phyloP scores from a whole-genome alignment of 306 rosid species.

The Calophaca sinica region DNA sequence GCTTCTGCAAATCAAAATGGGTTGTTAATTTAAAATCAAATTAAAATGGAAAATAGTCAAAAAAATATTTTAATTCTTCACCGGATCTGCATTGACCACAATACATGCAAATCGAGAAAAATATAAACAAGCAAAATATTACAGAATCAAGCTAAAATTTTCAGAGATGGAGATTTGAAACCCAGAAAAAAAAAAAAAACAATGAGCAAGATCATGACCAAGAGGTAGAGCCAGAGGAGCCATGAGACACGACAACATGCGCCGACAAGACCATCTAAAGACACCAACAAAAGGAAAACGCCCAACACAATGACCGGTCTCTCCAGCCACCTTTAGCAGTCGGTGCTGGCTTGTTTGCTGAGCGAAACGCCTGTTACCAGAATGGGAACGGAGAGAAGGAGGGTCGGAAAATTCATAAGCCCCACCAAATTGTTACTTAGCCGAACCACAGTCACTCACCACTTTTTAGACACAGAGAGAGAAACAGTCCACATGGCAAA shows the following conservation, averaged over 20 bases:
- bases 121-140: too few relatives aligned
- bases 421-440: conserved; percentile 70
- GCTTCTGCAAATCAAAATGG: too few relatives aligned
- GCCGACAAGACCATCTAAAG: conserved; percentile 72
- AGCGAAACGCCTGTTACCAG: conserved; percentile 68
- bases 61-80: background rate
- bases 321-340: conserved; percentile 67
- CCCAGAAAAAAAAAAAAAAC: too few relatives aligned
- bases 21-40: too few relatives aligned
- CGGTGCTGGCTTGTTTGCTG: conserved; percentile 53
- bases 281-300: conserved; percentile 65
- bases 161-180: background rate
- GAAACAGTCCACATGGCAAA: too few relatives aligned
- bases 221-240: conserved; percentile 76
- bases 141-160: background rate
- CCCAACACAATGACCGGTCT: conserved; percentile 51
- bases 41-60: background rate
- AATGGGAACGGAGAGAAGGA: conserved; percentile 72
- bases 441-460: conserved; percentile 19
- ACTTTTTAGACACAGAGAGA: too few relatives aligned
- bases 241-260: conserved; percentile 67
- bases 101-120: background rate
- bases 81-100: conserved; percentile 17
- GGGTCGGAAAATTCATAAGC: conserved; percentile 58
- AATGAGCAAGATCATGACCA: too few relatives aligned